Conservation (phyloP, 345 rosid species). For the Lenwebbia sp. region DNA sequence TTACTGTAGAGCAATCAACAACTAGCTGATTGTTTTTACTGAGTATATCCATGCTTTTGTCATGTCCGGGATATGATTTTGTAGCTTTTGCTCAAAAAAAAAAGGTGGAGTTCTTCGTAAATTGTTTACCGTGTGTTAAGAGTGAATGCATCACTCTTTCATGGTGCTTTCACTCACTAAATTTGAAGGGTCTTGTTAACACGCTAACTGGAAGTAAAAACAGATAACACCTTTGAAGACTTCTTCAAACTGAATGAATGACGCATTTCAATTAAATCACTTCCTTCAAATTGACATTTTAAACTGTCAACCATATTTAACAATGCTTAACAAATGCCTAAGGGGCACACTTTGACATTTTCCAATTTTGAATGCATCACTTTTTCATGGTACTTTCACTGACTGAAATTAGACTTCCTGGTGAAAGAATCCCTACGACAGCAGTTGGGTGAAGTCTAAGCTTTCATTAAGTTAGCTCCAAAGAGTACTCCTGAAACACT, state of each 20-base stretch:
- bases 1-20: not conserved
- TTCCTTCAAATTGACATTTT: not conserved
- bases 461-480: not conserved
- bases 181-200: not conserved
- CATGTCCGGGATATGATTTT: not conserved
- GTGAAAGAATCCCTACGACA: not conserved
- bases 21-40: not conserved
- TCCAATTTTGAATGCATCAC: not conserved
- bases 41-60: not conserved
- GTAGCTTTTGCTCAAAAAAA: not conserved
- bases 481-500: not conserved
- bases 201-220: not conserved
- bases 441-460: not conserved
- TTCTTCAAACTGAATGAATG: not conserved
- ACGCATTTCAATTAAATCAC: not conserved
- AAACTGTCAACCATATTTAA: not conserved
- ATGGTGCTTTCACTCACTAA: not conserved
- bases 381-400: not conserved
- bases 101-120: not conserved
- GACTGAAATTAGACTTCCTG: not conserved
- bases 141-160: not conserved
- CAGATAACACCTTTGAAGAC: not conserved
- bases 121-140: not conserved
- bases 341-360: not conserved
- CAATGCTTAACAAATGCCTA: not conserved